Percentiles rank a stretch among this genome's conserved stretches.
Evolutionary conservation across 2,329 filamentous ascomycete species (phyloP).

Genomic region (Botrytis fragariae): DNA sequence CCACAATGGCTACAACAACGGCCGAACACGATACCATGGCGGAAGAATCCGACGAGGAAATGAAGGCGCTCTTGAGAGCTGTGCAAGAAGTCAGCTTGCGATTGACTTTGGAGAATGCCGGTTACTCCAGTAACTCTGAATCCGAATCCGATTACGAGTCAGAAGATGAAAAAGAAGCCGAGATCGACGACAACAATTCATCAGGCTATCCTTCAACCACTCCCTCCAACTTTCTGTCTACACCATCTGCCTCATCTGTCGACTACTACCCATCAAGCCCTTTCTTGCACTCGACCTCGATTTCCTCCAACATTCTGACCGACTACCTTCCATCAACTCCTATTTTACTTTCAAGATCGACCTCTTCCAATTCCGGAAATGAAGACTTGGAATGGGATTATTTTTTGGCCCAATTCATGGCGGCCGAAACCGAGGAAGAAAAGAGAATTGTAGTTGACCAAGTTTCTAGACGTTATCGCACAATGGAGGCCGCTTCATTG

Average conservation of each 20-base stretch:
- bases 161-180: background rate
- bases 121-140: background rate
- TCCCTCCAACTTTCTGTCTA: background rate
- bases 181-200: background rate
- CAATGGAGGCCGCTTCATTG: constrained; percentile 92
- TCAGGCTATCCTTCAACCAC: background rate
- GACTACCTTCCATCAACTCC: constrained; percentile 10
- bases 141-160: background rate
- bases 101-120: background rate
- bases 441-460: constrained; percentile 1
- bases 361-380: background rate
- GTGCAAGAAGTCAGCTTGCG: background rate
- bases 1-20: background rate
- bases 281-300: background rate
- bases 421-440: background rate
- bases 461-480: constrained; percentile 75
- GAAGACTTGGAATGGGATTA: background rate
- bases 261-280: background rate
- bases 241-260: background rate
- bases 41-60: background rate
- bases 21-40: background rate
- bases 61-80: background rate
- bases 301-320: background rate
- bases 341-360: background rate
- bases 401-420: background rate